These are phyloP conservation scores for Catharanthus roseus DNA, from an alignment of 257 asterid species.

Conservation along the genomic window DNA sequence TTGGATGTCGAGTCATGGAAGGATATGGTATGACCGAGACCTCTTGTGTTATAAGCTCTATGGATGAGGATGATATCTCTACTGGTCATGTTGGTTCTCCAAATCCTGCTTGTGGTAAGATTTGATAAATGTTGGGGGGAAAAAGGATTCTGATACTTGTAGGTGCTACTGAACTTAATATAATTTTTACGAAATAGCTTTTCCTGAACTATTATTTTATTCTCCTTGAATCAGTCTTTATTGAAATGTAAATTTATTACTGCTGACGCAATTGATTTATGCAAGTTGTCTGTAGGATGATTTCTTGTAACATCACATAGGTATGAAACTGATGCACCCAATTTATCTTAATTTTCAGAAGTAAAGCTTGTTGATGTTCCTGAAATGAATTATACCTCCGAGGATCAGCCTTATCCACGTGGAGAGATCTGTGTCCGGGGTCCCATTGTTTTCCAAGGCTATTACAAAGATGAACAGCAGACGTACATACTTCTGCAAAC, in stretches of 20 bases:
- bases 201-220: not conserved
- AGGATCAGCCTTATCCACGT: slow-evolving; percentile 92
- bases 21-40: slow-evolving; percentile 99
- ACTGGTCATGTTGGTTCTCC: slow-evolving; percentile 95
- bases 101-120: slow-evolving; percentile 90
- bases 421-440: slow-evolving; percentile 99
- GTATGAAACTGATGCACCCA: not conserved
- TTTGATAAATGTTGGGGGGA: slow-evolving; percentile 4
- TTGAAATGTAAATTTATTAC: not conserved
- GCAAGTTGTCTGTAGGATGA: not conserved
- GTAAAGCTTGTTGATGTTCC: slow-evolving; percentile 93
- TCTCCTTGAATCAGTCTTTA: too few species aligned
- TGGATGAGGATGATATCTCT: slow-evolving; percentile 64
- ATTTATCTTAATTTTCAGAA: slow-evolving; percentile 31
- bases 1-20: slow-evolving; percentile 76
- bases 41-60: slow-evolving; percentile 84
- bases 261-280: not conserved
- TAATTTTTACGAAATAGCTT: not conserved
- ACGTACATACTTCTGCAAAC: slow-evolving; percentile 43
- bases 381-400: slow-evolving; percentile 92
- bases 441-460: slow-evolving; percentile 77
- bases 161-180: not conserved
- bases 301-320: not conserved
- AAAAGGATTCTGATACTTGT: not conserved
- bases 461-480: slow-evolving; percentile 81